These are phyloP conservation scores for Emiliania huxleyi DNA, from an alignment of 78 protist species.

Conservation along the genomic window DNA sequence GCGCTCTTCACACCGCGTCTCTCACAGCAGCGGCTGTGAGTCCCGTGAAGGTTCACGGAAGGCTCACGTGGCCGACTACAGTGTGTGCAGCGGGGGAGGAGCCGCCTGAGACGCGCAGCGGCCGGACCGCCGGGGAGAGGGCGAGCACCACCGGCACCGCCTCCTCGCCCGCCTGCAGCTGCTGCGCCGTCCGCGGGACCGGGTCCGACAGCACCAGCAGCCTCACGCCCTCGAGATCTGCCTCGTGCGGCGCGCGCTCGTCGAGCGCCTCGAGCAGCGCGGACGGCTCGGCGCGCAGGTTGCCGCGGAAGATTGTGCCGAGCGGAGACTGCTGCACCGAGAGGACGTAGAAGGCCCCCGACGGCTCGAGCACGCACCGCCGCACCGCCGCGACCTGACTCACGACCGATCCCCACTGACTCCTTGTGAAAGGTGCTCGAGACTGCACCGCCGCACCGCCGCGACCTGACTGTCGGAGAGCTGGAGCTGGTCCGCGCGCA, in stretches of 20 bases:
- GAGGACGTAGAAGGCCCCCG: background rate
- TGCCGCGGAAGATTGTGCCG: background rate
- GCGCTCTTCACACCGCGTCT: too few species aligned
- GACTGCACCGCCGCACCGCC: too few species aligned
- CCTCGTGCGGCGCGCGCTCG: background rate
- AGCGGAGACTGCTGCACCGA: background rate
- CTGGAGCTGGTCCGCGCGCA: background rate
- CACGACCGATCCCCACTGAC: too few species aligned
- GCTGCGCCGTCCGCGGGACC: background rate
- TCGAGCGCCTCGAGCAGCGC: background rate
- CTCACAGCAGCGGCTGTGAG: too few species aligned
- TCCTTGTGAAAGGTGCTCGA: too few species aligned
- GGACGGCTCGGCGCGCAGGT: background rate
- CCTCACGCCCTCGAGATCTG: background rate
- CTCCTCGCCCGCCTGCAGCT: slow-evolving; percentile 10
- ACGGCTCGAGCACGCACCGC: background rate
- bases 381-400: background rate
- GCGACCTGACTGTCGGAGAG: background rate
- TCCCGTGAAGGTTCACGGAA: too few species aligned
- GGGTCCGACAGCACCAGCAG: slow-evolving; percentile 7
- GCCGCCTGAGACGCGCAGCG: background rate
- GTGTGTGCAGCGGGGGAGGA: too few species aligned
- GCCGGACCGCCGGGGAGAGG: background rate
- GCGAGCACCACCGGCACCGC: background rate
- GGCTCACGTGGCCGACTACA: too few species aligned